Percentiles rank a stretch among this genome's conserved stretches.
phyloP scores from a whole-genome alignment of 345 rosid genomes.

The Odontarrhena argentea region DNA sequence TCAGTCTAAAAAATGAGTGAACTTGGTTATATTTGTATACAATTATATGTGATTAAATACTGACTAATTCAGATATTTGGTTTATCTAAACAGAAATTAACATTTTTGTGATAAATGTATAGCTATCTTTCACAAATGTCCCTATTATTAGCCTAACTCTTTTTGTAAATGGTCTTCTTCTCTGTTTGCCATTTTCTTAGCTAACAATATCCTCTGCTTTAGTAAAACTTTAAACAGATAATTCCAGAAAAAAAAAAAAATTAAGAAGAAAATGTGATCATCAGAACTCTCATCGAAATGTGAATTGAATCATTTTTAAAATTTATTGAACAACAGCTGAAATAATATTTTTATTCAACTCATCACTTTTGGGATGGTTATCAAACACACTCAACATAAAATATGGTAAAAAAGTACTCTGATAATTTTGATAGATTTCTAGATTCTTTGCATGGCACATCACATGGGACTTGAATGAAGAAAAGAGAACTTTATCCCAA shows the following conservation, averaged over 20 bases:
- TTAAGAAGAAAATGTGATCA: background rate
- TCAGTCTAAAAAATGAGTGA: background rate
- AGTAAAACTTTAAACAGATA: constrained; percentile 10
- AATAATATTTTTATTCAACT: no score
- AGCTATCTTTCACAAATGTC: constrained; percentile 20
- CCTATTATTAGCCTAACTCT: constrained; percentile 22
- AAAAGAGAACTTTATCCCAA: constrained; percentile 10
- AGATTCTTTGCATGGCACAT: constrained; percentile 27
- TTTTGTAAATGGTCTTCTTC: constrained; percentile 4
- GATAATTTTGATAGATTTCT: background rate
- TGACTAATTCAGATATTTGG: background rate
- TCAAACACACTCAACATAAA: background rate
- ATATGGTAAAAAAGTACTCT: background rate
- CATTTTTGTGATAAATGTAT: background rate
- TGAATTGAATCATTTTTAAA: background rate
- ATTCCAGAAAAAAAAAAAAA: background rate
- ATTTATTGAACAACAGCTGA: no score
- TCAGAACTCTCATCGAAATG: background rate
- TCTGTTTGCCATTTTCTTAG: constrained; percentile 4
- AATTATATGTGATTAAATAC: background rate
- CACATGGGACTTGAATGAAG: background rate
- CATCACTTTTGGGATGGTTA: background rate
- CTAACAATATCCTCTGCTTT: constrained; percentile 20
- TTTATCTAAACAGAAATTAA: background rate
- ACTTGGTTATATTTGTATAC: background rate